Percentiles rank a stretch among this genome's conserved stretches.
phyloP scores from a whole-genome alignment of 129 eudicot genomes.

The Flaveria brownii region DNA sequence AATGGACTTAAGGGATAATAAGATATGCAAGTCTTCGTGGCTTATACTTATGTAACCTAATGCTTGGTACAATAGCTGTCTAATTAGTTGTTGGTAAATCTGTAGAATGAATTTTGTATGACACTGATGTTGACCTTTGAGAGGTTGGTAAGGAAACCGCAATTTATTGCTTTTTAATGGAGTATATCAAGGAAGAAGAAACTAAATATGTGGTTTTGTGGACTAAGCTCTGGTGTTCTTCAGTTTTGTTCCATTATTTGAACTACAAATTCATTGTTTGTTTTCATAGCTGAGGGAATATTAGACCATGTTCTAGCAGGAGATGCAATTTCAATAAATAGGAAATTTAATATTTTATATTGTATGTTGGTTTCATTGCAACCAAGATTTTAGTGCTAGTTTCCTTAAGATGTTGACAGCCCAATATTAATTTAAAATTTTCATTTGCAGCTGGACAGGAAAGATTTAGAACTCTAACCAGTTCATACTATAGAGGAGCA shows the following conservation, averaged over 20 bases:
- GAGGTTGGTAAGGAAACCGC: neutral
- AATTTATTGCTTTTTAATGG: neutral
- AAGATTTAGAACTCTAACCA: conserved; percentile 88
- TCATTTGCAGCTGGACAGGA: conserved; percentile 87
- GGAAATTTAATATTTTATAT: conserved; percentile 5
- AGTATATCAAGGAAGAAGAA: neutral
- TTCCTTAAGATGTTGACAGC: neutral
- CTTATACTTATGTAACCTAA: neutral
- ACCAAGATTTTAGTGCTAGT: neutral
- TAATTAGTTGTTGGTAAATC: neutral
- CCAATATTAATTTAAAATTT: neutral
- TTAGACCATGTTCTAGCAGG: neutral
- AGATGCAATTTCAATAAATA: neutral
- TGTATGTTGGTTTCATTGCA: neutral
- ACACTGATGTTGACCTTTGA: neutral
- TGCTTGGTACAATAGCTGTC: neutral
- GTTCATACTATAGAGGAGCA: conserved; percentile 97
- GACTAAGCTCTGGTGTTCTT: conserved; percentile 3
- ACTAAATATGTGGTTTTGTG: neutral
- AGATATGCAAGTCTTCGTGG: neutral
- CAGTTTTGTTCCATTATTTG: neutral
- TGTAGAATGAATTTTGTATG: neutral
- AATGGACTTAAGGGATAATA: too few relatives aligned
- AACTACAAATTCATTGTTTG: neutral
- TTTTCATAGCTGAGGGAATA: conserved; percentile 10